Base-by-base conservation (phyloP, 1,284 basidiomycete genomes). In the Irpex sp. region DNA sequence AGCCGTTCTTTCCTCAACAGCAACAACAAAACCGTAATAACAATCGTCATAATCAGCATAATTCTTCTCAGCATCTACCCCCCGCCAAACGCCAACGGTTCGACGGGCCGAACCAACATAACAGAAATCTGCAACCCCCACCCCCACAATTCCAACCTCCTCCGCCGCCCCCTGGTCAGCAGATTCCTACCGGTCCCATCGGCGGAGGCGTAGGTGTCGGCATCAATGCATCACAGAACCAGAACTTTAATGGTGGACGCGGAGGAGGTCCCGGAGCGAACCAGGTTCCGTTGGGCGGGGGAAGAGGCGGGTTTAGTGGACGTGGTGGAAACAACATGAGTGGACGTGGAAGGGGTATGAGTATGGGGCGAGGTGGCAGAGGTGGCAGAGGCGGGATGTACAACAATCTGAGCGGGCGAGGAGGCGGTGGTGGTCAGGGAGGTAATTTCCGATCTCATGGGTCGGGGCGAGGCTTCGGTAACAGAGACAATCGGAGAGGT, bases 1-100 rank as follows among this genome's bases (percentile, higher is more conserved):
- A 70, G 39, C 70, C 67, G 37, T 74, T 72, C 51, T 77, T 79
- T 26, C 77, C 76, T 50, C 80, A 80, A 55, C 83, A 81, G 17
- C 79, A 76, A 47, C 78, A 78, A 63, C 64, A 67, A 21, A 74
- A 71, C 51, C 77, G 79, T 35, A 79, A 77, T 57, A 83, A 81
- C 19, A 80, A 79, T 65, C 60, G 61, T 11, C 61, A 62, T 46
- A 55, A 62, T 8, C 88, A 87, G 67, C 88, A 90, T 65, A 76
- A 82, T 1, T 83, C 87, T 3, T 84, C 86, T 35, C 87, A 90
- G 66, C 87, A 90, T 68, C 78, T 88, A 6, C 89, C 89, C 13
- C 90, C 91, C 1, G 90, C 90, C 2, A 95, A 96, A 75, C 81
- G 93, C 59, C 93, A 88, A 66, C 84, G 93, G 17, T 94, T 94